Evolutionary conservation across 225 moss, liverwort and hornwort genomes (phyloP), one percentile per base, ranked within the genome.

Genomic region (Ulota crispa): DNA sequence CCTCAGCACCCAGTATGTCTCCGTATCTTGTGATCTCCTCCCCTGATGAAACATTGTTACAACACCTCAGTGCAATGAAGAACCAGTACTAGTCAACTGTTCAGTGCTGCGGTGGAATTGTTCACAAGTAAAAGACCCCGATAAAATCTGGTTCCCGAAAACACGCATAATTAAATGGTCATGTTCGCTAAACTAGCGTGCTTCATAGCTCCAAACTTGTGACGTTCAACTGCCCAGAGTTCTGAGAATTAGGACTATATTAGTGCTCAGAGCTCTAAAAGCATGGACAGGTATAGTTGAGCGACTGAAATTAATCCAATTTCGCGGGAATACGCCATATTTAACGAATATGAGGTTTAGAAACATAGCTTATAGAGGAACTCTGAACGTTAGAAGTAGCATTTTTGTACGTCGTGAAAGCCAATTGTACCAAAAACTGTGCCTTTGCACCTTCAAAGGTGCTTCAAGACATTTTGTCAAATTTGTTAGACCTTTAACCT

Each of bases 11-110:
- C n/a, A 91, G 75, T 8, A 72, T 70, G n/a, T 93, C 95, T 37
- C 95, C 95, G 9, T 65, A 87, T 73, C 77, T 90, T 45, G 92
- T 94, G 27, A 97, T 95, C 52, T 93, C 91, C 13, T 92, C 83
- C 70, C 94, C 97, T 97, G 85, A 72, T 64, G 55, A 73, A 64
- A 26, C n/a, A 72, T 24, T 23, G 37, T n/a, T 55, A 74, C 5
- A 16, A 36, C 10, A 68, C n/a, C 68, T 79, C 32, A 72, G 42
- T 52, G 31, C 27, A 69, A 36, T n/a, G 13, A 68, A 67, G 34
- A 70, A 79, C 43, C 15, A 61, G 5, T 52, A 61, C 27, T 28
- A 52, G 36, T 34, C 34, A 80, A 61, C 2, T 34, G 0, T 74
- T 37, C 55, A 50, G 16, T 55, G 36, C 9, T 59, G 50, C 4